Evolutionary conservation across 208 protist genomes (phyloP).

Genomic region (Acanthamoeba royreba): DNA sequence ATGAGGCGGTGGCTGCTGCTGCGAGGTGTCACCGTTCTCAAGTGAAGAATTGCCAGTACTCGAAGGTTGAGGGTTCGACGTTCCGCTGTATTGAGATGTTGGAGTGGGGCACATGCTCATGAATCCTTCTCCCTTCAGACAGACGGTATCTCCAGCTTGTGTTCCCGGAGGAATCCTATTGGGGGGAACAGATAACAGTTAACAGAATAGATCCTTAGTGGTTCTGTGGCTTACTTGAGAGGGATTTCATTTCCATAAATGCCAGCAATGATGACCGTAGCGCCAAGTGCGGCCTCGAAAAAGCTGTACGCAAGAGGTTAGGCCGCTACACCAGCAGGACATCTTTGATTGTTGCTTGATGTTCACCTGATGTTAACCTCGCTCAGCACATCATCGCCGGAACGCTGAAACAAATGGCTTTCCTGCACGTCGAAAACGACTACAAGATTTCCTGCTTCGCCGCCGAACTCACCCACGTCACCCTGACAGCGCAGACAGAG

Average conservation of each 20-base stretch:
- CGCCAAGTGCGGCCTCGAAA: slow-evolving; percentile 22
- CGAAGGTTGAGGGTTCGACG: not conserved
- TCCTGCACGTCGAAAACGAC: not conserved
- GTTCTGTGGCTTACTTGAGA: no score
- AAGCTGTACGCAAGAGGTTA: no score
- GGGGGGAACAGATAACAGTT: not conserved
- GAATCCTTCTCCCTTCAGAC: not conserved
- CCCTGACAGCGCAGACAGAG: not conserved
- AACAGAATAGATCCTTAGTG: no score
- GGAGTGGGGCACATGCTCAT: not conserved
- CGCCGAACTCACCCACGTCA: slow-evolving; percentile 6
- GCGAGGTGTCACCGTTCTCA: not conserved
- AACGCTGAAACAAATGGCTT: not conserved
- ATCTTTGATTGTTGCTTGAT: no score
- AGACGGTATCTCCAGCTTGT: not conserved
- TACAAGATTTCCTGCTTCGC: not conserved
- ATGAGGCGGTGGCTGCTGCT: not conserved
- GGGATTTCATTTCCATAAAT: no score
- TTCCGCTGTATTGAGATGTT: not conserved
- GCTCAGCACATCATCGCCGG: not conserved
- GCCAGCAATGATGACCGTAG: no score
- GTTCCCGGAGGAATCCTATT: not conserved
- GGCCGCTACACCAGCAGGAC: no score
- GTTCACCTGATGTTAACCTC: not conserved
- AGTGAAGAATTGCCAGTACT: not conserved